Percentiles rank a stretch among this genome's conserved stretches.
These are phyloP conservation scores for Boletus barrowsii DNA, from an alignment of 768 basidiomycete species.

Conservation along the genomic window DNA sequence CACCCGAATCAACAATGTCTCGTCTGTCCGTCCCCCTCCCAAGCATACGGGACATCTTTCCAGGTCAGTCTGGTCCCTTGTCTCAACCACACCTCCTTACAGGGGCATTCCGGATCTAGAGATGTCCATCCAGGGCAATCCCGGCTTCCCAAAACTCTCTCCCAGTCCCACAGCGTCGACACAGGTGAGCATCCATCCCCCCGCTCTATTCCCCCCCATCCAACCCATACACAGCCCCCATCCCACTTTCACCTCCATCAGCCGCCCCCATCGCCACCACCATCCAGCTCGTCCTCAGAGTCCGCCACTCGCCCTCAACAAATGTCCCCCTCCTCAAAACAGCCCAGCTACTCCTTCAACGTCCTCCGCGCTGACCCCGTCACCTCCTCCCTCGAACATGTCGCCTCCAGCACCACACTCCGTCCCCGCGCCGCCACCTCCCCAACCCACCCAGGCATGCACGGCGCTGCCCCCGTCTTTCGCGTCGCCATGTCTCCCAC, in stretches of 20 bases:
- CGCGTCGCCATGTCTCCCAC: conserved; percentile 33
- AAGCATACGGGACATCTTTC: conserved; percentile 55
- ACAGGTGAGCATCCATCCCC: conserved; percentile 6
- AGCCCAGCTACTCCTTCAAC: conserved; percentile 38
- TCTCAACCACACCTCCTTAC: background rate
- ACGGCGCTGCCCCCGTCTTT: conserved; percentile 37
- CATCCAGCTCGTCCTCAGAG: conserved; percentile 29
- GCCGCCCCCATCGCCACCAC: conserved; percentile 22
- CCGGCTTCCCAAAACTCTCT: background rate
- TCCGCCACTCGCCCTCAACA: conserved; percentile 20
- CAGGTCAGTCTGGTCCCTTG: conserved; percentile 34
- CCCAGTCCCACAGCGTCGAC: background rate
- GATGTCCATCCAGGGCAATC: conserved; percentile 19
- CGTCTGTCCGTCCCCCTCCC: conserved; percentile 38
- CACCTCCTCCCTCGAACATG: conserved; percentile 41
- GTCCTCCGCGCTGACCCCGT: conserved; percentile 44
- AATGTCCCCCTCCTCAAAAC: conserved; percentile 11
- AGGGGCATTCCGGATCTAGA: conserved; percentile 14
- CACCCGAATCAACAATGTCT: conserved; percentile 13
- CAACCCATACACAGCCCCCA: background rate
- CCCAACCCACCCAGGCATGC: conserved; percentile 22
- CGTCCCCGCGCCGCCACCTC: conserved; percentile 29
- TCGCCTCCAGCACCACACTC: conserved; percentile 41
- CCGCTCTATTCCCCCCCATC: conserved; percentile 5
- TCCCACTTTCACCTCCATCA: conserved; percentile 11